Percentiles rank a stretch among this genome's conserved stretches.
Conservation (phyloP, 495 filamentous ascomycete genomes). For the Friedmanniomyces endolithicus region DNA sequence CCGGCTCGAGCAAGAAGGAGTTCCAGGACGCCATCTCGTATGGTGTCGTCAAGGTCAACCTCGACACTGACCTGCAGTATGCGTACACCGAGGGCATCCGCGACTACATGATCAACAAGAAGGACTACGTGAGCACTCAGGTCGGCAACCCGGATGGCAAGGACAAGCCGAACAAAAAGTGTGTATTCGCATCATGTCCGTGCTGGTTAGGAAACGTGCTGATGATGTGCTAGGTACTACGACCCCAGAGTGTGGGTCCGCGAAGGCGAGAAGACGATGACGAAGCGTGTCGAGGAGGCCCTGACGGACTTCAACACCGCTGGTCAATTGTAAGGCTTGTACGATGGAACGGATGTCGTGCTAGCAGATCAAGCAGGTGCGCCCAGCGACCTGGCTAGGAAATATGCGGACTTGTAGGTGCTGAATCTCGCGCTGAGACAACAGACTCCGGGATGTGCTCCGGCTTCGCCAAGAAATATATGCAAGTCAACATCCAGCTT, state of each 20-base stretch:
- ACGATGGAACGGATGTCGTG: no score
- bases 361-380: no score
- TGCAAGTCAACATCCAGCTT: neutral
- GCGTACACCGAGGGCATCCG: constrained; percentile 83
- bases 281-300: constrained; percentile 60
- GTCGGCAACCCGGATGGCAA: constrained; percentile 92
- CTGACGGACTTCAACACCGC: constrained; percentile 88
- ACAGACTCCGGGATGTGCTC: no score
- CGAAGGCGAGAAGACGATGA: constrained; percentile 97
- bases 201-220: neutral
- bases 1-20: constrained; percentile 78
- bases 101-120: constrained; percentile 86
- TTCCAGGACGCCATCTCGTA: constrained; percentile 75
- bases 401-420: no score
- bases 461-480: neutral
- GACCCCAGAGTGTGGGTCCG: constrained; percentile 76
- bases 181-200: neutral
- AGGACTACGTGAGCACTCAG: constrained; percentile 75
- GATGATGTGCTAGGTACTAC: constrained; percentile 58
- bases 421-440: no score
- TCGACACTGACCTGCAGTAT: constrained; percentile 82
- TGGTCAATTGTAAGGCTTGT: constrained; percentile 52
- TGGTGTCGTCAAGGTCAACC: constrained; percentile 96
- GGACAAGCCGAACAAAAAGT: constrained; percentile 90
- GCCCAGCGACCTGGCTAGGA: no score